Evolutionary conservation across 176 grass and related monocot genomes (phyloP), one percentile per base, ranked within the genome.

Genomic region (Eleusine indica): DNA sequence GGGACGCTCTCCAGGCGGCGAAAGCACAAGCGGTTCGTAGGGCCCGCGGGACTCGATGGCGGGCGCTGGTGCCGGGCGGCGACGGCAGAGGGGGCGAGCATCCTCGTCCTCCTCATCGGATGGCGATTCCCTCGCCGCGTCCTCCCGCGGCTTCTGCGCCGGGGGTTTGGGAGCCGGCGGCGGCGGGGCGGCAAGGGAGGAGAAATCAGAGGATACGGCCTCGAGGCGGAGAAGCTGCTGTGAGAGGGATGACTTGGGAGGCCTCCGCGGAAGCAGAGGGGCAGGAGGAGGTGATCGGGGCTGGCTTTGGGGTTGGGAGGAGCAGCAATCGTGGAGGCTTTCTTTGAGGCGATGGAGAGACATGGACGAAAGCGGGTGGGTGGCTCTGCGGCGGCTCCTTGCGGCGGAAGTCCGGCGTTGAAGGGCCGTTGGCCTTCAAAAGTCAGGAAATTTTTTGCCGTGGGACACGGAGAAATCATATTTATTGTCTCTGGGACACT

Each of bases 211-310:
- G 37, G 72, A 30, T 57, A 58, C 46, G 60, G 82, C 58, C 51
- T 94, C 82, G 71, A 97, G 91, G 51, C 94, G 94, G 63, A 86
- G 91, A 77, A 97, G 89, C 68, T 97, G 94, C 78, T 88, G 84
- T 40, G 89, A 91, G 65, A 97, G 86, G 77, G 87, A 97, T 6
- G 88, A 83, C 74, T 93, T 97, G 46, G 94, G 94, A n/a, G 94
- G 94, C 43, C 92, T 83, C 54, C 89, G 57, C 6, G 74, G 44
- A 25, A 76, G 74, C 63, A 75, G 85, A 29, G 53, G 75, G 16
- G 68, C 78, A 30, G 68, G 84, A 49, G 76, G 66, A 40, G 67
- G 62, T 4, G 43, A 71, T 70, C 44, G 58, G 16, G 75, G 68
- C 49, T 80, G 32, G 38, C 72, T 35, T 38, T 65, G 76, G 76